phyloP scores from a whole-genome alignment of 1,139 yeast genomes.

The Suhomyces yuchorum region DNA sequence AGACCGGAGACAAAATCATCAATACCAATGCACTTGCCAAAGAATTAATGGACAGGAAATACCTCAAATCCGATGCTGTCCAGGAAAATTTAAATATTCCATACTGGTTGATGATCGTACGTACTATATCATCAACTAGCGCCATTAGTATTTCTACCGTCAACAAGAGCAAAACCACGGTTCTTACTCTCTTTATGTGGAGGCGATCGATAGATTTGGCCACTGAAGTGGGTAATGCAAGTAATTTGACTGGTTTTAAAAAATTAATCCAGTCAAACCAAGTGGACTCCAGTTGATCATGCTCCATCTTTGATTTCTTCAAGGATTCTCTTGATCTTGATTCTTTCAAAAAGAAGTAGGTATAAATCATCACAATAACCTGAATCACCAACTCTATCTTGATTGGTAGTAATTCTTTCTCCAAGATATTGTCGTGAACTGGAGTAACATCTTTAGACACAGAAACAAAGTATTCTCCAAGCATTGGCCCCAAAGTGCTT shows the following conservation, averaged over 20 bases:
- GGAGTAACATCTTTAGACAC: conserved; percentile 1
- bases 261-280: conserved; percentile 24
- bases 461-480: conserved; percentile 7
- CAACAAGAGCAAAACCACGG: conserved; percentile 47
- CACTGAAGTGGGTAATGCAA: conserved; percentile 42
- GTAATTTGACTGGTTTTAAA: conserved; percentile 50
- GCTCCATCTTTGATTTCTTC: conserved; percentile 34
- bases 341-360: conserved; percentile 52
- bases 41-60: conserved; percentile 57
- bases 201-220: conserved; percentile 11
- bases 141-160: conserved; percentile 34
- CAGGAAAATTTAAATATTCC: conserved; percentile 61
- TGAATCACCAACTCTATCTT: conserved; percentile 31
- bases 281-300: background rate
- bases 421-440: conserved; percentile 6
- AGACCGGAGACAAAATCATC: conserved; percentile 36
- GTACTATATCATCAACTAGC: conserved; percentile 10
- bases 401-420: conserved; percentile 31
- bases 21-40: conserved; percentile 40
- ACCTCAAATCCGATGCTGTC: conserved; percentile 61
- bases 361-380: conserved; percentile 31
- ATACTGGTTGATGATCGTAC: conserved; percentile 43
- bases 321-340: conserved; percentile 43
- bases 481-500: conserved; percentile 15
- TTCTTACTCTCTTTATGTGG: conserved; percentile 23